Evolutionary conservation across 192 early-diverging fungal genomes (phyloP), one percentile per base, ranked within the genome.

Genomic region (Rhizophlyctis rosea): DNA sequence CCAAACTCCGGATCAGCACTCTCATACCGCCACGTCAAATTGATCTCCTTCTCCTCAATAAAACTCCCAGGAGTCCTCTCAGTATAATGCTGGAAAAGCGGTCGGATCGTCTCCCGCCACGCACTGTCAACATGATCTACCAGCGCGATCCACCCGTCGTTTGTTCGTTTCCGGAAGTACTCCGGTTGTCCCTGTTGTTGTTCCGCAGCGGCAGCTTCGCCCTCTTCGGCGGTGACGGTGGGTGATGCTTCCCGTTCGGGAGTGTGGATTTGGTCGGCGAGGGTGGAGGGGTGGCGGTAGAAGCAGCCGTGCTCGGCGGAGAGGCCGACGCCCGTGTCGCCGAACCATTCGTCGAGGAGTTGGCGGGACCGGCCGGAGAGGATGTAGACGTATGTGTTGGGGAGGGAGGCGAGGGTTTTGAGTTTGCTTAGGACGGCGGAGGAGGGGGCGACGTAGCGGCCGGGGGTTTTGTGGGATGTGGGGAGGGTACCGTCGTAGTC

Each of bases 31-130:
- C 96, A 99, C 11, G 96, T 97, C 30, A 99, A 58, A 64, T 96
- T 96, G 54, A 98, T 88, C 71, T 99, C 96, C 81, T 99, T 99
- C 67, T 95, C 92, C 80, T 99, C 98, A 72, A 99, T 92, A 57
- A 93, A 96, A 18, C 88, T 90, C 1, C 96, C 96, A 0, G 96
- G 98, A 9, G 98, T 99, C 50, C 98, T 88, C 60, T 96, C 96
- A 0, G 87, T 88, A 73, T 98, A 99, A 74, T 99, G 94, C 73
- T 94, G 84, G 81, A 99, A 96, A 34, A 99, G 66, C 11, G 96
- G 96, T 23, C 88, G 81, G 64, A 98, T 94, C 4, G 91, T 91
- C 32, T 90, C 88, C 39, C 91, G 86, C 96, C 96, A 99, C 34
- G 87, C 82, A 25, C 88, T 83, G 71, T 98, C 94, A 0, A 91